These are phyloP conservation scores for Dryadomyces quercus-mongolicae DNA, from an alignment of 2,329 filamentous ascomycete species.

Conservation along the genomic window DNA sequence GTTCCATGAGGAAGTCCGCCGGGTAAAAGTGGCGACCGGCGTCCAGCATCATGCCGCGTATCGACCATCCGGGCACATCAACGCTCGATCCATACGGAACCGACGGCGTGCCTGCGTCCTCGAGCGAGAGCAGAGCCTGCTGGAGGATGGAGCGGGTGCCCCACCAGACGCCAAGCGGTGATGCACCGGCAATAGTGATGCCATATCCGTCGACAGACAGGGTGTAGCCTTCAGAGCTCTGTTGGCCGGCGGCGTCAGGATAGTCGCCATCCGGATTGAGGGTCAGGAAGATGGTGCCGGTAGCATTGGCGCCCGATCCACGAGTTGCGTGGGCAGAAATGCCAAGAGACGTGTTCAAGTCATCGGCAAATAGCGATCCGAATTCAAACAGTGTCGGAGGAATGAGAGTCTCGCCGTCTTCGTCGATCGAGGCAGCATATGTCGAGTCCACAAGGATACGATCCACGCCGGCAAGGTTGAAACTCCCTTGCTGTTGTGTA, in stretches of 20 bases:
- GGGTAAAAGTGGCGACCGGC: constrained; percentile 44
- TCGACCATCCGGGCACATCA: constrained; percentile 39
- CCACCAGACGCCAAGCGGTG: constrained; percentile 45
- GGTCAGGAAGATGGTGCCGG: constrained; percentile 31
- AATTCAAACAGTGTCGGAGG: constrained; percentile 37
- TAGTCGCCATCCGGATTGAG: constrained; percentile 27
- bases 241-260: constrained; percentile 30
- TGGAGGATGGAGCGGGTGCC: constrained; percentile 43
- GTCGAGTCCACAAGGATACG: constrained; percentile 31
- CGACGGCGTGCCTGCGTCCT: constrained; percentile 20
- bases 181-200: constrained; percentile 36
- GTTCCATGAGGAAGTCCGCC: constrained; percentile 37
- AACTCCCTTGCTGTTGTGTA: background rate
- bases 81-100: constrained; percentile 28
- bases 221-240: constrained; percentile 36
- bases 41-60: constrained; percentile 39
- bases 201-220: constrained; percentile 26
- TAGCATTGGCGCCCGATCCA: constrained; percentile 13
- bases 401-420: constrained; percentile 35
- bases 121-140: constrained; percentile 22
- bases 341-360: constrained; percentile 14
- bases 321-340: constrained; percentile 15
- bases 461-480: constrained; percentile 19
- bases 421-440: constrained; percentile 28
- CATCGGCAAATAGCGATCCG: constrained; percentile 29